phyloP scores from a whole-genome alignment of 164 flowering plant species.

The Nymphaea colorata region DNA sequence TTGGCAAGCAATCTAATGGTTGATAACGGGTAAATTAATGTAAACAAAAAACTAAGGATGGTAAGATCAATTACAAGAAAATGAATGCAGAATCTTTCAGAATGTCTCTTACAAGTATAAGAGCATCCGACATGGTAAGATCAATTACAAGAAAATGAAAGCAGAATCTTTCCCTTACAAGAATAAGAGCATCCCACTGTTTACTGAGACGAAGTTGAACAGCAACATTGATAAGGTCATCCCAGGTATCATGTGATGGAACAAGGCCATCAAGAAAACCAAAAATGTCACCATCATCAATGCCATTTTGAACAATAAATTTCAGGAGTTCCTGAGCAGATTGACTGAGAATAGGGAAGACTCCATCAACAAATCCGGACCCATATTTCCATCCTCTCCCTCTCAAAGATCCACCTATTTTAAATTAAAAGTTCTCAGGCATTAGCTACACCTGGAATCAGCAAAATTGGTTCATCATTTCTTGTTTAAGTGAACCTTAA shows the following conservation, averaged over 20 bases:
- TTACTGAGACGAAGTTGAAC: conserved; percentile 73
- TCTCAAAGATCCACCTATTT: conserved; percentile 64
- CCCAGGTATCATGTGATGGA: conserved; percentile 58
- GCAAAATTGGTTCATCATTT: background rate
- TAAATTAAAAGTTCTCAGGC: background rate
- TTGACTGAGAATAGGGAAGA: conserved; percentile 82
- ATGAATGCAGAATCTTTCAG: no score
- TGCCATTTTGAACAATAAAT: conserved; percentile 29
- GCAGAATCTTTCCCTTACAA: conserved; percentile 21
- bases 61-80: no score
- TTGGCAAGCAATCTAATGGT: no score
- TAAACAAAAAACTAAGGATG: no score
- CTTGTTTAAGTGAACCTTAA: background rate
- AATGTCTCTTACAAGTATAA: no score
- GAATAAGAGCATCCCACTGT: conserved; percentile 47
- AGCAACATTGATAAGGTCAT: conserved; percentile 63
- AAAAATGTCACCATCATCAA: conserved; percentile 23
- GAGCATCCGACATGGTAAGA: no score
- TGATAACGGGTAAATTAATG: no score
- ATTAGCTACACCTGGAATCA: background rate
- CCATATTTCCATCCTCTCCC: conserved; percentile 92
- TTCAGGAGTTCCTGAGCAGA: conserved; percentile 42
- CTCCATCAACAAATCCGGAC: conserved; percentile 85
- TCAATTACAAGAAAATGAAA: no score
- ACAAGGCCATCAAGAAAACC: conserved; percentile 43